These are phyloP conservation scores for Gossypium longicalyx DNA, from an alignment of 345 rosid genomes.

Conservation along the genomic window DNA sequence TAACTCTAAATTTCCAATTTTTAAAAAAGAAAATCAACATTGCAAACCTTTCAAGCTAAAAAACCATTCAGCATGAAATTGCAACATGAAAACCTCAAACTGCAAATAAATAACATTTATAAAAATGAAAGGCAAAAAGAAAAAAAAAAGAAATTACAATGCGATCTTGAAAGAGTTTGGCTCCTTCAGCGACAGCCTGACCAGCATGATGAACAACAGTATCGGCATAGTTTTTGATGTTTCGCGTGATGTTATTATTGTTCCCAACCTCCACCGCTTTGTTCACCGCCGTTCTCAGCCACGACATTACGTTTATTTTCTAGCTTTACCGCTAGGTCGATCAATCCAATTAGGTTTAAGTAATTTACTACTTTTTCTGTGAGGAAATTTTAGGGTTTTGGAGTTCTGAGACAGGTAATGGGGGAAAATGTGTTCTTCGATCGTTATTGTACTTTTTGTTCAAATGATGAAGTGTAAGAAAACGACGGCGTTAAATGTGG, in stretches of 20 bases:
- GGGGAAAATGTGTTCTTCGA: not conserved
- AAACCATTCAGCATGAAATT: not conserved
- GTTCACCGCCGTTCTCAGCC: constrained; percentile 84
- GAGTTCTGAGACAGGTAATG: not conserved
- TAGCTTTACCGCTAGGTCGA: not conserved
- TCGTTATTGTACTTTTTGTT: not conserved
- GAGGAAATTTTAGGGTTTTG: not conserved
- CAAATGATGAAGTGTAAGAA: constrained; percentile 14
- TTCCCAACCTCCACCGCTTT: constrained; percentile 96
- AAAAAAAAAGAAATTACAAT: constrained; percentile 43
- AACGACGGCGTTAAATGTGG: not conserved
- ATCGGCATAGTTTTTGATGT: constrained; percentile 86
- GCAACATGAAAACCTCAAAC: not conserved
- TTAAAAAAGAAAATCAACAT: not conserved
- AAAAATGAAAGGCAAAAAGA: not conserved
- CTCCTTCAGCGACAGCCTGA: constrained; percentile 93
- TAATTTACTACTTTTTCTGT: not conserved
- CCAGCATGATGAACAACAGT: constrained; percentile 96
- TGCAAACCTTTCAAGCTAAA: constrained; percentile 6
- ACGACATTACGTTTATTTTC: constrained; percentile 44
- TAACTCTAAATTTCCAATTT: not conserved
- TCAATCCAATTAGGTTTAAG: not conserved
- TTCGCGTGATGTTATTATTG: constrained; percentile 86
- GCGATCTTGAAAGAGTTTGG: constrained; percentile 93
- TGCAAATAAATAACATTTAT: not conserved